Percentiles rank a stretch among this genome's conserved stretches.
Conservation (phyloP, 2,329 filamentous ascomycete species). For the Tolypocladium nubicola region DNA sequence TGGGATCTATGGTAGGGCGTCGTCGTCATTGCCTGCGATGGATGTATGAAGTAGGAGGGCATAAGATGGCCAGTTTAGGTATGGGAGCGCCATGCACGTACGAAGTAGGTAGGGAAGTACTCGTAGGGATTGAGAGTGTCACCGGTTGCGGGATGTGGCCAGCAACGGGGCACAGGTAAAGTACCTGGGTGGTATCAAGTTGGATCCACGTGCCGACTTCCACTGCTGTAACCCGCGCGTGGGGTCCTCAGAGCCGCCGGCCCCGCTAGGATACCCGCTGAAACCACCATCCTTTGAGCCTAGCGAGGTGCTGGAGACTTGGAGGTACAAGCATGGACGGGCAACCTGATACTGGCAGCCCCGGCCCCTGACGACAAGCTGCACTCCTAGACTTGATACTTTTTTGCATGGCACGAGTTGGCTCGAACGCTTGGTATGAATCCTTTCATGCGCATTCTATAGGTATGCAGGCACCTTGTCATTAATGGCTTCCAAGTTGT, state of each 20-base stretch:
- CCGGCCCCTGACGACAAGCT: too few species aligned
- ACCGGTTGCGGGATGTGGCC: neutral
- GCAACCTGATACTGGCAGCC: neutral
- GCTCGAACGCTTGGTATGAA: neutral
- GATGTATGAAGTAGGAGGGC: neutral
- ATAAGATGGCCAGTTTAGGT: neutral
- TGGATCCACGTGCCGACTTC: neutral
- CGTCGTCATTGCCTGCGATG: neutral
- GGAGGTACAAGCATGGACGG: neutral
- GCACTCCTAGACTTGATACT: too few species aligned
- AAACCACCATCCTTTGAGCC: neutral
- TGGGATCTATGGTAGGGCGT: neutral
- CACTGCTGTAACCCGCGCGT: neutral
- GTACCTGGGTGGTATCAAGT: neutral
- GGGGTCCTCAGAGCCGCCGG: neutral
- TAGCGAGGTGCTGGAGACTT: too few species aligned
- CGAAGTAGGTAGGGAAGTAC: neutral
- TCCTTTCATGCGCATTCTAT: neutral
- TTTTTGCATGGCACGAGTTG: neutral
- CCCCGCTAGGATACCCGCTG: neutral
- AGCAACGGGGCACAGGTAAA: neutral
- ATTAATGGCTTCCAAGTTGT: neutral
- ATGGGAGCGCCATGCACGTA: neutral
- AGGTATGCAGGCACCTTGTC: neutral
- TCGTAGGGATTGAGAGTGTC: neutral